Percentiles rank a stretch among this genome's conserved stretches.
phyloP scores from a whole-genome alignment of 768 basidiomycete species.

The Coprinellus micaceus region DNA sequence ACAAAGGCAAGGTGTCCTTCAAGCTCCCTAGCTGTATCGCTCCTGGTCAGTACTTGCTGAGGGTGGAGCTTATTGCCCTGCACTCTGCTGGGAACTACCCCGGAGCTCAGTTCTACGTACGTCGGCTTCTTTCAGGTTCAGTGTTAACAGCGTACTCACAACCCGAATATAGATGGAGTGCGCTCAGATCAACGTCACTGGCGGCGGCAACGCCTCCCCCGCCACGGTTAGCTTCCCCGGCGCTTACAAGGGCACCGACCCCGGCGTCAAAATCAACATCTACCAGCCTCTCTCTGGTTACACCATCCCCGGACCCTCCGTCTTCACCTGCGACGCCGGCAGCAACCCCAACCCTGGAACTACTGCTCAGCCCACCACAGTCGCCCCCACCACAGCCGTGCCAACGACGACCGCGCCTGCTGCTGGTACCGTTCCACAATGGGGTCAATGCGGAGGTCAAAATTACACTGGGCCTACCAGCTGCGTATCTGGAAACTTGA shows the following conservation, averaged over 20 bases:
- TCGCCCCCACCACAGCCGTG: conserved; percentile 1
- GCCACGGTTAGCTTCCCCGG: conserved; percentile 45
- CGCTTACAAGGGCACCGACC: conserved; percentile 42
- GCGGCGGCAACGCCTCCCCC: conserved; percentile 39
- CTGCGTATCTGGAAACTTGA: conserved; percentile 31
- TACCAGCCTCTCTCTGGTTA: conserved; percentile 37
- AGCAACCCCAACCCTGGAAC: conserved; percentile 10
- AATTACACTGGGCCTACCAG: conserved; percentile 34
- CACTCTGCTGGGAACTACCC: conserved; percentile 44
- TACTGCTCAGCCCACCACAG: conserved; percentile 12
- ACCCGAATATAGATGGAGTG: conserved; percentile 38
- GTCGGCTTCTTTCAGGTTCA: conserved; percentile 11
- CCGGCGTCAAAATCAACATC: conserved; percentile 45
- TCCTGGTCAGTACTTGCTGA: conserved; percentile 45
- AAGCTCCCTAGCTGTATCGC: conserved; percentile 42
- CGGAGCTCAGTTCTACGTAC: conserved; percentile 56
- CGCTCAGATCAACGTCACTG: conserved; percentile 43
- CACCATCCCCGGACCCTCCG: conserved; percentile 39
- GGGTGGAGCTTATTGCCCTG: conserved; percentile 50
- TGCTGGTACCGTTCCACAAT: conserved; percentile 33
- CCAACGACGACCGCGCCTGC: conserved; percentile 14
- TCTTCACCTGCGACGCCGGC: conserved; percentile 35
- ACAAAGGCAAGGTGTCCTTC: conserved; percentile 50
- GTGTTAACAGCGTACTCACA: not conserved
- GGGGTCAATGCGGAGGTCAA: conserved; percentile 40